phyloP scores from a whole-genome alignment of 345 rosid species.

The Nephelium lappaceum region DNA sequence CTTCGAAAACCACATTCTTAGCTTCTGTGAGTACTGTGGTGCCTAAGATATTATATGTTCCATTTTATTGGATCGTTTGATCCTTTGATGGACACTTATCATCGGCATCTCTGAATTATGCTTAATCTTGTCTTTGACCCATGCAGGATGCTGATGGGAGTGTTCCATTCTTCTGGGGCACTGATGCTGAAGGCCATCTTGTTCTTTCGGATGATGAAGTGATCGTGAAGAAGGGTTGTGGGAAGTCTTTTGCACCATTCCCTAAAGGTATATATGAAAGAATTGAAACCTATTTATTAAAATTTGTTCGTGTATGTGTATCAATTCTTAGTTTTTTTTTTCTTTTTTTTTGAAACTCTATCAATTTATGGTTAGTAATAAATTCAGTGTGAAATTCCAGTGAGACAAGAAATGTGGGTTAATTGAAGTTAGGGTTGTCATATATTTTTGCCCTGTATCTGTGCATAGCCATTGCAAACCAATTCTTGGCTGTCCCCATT shows the following conservation, averaged over 20 bases:
- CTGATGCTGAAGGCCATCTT: conserved; percentile 79
- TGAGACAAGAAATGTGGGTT: background rate
- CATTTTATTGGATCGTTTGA: background rate
- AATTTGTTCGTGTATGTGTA: background rate
- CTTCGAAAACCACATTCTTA: conserved; percentile 61
- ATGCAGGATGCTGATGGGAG: conserved; percentile 84
- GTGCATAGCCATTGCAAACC: background rate
- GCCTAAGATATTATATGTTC: background rate
- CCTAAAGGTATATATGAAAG: conserved; percentile 69
- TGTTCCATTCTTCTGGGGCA: conserved; percentile 90
- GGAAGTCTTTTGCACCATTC: conserved; percentile 92
- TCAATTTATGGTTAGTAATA: too few relatives aligned
- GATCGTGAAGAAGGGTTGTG: conserved; percentile 77
- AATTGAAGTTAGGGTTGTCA: background rate
- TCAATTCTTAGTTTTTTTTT: background rate
- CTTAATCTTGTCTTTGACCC: background rate
- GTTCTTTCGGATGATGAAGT: conserved; percentile 74
- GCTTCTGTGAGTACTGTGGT: conserved; percentile 60
- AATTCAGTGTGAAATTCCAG: background rate
- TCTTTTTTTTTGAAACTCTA: too few relatives aligned
- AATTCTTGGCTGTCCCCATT: background rate
- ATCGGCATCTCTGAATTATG: background rate
- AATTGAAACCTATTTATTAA: background rate
- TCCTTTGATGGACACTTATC: background rate
- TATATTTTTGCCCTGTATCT: background rate